Conservation (phyloP, 495 filamentous ascomycete species). For the Tricharina praecox region DNA sequence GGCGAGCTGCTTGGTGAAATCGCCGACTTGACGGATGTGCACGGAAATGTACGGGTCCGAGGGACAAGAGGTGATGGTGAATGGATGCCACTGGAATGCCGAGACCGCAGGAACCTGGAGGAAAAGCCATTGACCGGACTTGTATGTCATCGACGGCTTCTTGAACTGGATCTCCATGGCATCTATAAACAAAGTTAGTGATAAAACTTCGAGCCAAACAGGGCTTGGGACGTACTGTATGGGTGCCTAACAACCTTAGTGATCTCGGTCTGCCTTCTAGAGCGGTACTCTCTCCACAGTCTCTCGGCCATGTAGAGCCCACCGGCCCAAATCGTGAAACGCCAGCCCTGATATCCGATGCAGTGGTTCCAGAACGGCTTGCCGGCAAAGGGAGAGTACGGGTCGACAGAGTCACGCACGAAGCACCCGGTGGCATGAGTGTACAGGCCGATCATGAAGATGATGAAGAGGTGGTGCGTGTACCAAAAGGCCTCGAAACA, state of each 20-base stretch:
- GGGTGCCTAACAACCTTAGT: conserved; percentile 88
- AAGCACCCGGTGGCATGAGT: conserved; percentile 95
- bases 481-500: conserved; percentile 99
- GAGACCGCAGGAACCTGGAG: conserved; percentile 81
- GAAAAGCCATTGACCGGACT: conserved; percentile 95
- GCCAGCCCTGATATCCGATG: conserved; percentile 89
- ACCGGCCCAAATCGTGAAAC: conserved; percentile 87
- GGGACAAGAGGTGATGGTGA: conserved; percentile 97
- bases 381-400: conserved; percentile 71
- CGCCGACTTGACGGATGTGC: conserved; percentile 89
- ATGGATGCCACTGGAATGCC: conserved; percentile 89
- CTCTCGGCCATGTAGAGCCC: conserved; percentile 73
- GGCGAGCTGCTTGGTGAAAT: conserved; percentile 77
- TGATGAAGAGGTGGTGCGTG: conserved; percentile 92
- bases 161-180: conserved; percentile 94
- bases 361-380: conserved; percentile 77
- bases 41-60: conserved; percentile 86
- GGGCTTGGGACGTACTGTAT: conserved; percentile 50
- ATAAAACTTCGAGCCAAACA: conserved; percentile 2
- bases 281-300: conserved; percentile 78
- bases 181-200: conserved; percentile 41
- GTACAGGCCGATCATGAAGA: conserved; percentile 83
- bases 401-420: conserved; percentile 55
- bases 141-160: conserved; percentile 95
- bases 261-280: conserved; percentile 68